Evolutionary conservation across 306 rosid species (phyloP).

Genomic region (Casuarina glauca): DNA sequence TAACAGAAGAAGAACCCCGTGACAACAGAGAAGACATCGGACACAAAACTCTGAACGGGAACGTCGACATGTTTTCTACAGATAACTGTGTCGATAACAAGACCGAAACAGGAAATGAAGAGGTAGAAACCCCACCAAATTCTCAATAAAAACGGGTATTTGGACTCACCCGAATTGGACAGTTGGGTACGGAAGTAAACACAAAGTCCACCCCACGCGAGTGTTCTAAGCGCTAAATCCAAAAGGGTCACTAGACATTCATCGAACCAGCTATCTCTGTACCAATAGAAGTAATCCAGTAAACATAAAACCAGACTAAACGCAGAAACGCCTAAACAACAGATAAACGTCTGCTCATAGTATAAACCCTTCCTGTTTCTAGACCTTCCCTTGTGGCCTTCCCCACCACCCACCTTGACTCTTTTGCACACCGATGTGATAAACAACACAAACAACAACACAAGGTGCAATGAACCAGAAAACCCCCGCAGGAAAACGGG

Average conservation of each 20-base stretch:
- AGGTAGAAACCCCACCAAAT: slow-evolving; percentile 55
- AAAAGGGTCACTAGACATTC: slow-evolving; percentile 38
- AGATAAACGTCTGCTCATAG: slow-evolving; percentile 23
- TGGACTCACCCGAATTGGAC: slow-evolving; percentile 15
- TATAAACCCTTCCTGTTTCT: neutral
- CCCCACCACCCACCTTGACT: neutral
- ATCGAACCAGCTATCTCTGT: slow-evolving; percentile 33
- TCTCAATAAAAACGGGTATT: slow-evolving; percentile 34
- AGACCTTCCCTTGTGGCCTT: slow-evolving; percentile 23
- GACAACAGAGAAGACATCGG: slow-evolving; percentile 35
- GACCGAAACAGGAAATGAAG: slow-evolving; percentile 35
- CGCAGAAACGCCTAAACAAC: slow-evolving; percentile 33
- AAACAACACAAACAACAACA: slow-evolving; percentile 20
- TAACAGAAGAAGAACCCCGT: slow-evolving; percentile 38
- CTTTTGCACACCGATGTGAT: slow-evolving; percentile 30
- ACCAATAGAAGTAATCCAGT: slow-evolving; percentile 31
- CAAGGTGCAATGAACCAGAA: slow-evolving; percentile 29
- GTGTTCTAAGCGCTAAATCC: slow-evolving; percentile 36
- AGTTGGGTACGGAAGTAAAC: slow-evolving; percentile 31
- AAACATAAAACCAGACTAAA: slow-evolving; percentile 30
- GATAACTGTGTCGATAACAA: slow-evolving; percentile 33
- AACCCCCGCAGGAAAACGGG: slow-evolving; percentile 42
- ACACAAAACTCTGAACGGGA: slow-evolving; percentile 34
- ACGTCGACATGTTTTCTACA: slow-evolving; percentile 19
- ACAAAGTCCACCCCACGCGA: slow-evolving; percentile 3